Percentiles rank a stretch among this genome's conserved stretches.
phyloP scores from a whole-genome alignment of 192 early-diverging fungal species.

The Coemansia sp. region DNA sequence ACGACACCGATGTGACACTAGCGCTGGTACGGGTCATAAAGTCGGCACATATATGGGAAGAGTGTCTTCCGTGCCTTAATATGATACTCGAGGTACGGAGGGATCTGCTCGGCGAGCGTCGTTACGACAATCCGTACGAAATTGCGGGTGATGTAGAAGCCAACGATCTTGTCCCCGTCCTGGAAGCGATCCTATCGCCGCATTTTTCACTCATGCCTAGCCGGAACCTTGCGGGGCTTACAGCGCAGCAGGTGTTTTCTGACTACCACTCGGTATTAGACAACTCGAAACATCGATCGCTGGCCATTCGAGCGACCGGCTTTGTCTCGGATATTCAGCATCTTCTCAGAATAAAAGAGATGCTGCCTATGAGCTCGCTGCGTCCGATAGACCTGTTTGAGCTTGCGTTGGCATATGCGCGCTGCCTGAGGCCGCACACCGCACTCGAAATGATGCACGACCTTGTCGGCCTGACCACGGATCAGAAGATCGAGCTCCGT shows the following conservation, averaged over 20 bases:
- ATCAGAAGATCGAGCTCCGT: constrained; percentile 19
- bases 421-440: constrained; percentile 23
- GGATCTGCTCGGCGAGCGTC: constrained; percentile 2
- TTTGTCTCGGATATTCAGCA: constrained; percentile 19
- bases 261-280: constrained; percentile 17
- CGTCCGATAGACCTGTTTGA: constrained; percentile 9
- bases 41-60: constrained; percentile 26
- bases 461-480: neutral
- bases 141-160: neutral
- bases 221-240: constrained; percentile 36
- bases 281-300: neutral
- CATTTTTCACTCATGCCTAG: constrained; percentile 25
- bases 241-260: constrained; percentile 33
- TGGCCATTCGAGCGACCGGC: constrained; percentile 27
- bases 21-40: constrained; percentile 10
- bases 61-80: constrained; percentile 24
- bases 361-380: neutral
- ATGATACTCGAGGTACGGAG: constrained; percentile 24
- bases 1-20: constrained; percentile 19
- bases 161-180: neutral
- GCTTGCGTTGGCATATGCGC: constrained; percentile 30
- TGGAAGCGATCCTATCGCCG: constrained; percentile 20
- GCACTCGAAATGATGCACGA: constrained; percentile 2
- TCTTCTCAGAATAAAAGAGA: neutral
- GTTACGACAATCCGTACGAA: neutral